Evolutionary conservation across 441 rosid genomes (phyloP).

Genomic region (Euphorbia celastroides): DNA sequence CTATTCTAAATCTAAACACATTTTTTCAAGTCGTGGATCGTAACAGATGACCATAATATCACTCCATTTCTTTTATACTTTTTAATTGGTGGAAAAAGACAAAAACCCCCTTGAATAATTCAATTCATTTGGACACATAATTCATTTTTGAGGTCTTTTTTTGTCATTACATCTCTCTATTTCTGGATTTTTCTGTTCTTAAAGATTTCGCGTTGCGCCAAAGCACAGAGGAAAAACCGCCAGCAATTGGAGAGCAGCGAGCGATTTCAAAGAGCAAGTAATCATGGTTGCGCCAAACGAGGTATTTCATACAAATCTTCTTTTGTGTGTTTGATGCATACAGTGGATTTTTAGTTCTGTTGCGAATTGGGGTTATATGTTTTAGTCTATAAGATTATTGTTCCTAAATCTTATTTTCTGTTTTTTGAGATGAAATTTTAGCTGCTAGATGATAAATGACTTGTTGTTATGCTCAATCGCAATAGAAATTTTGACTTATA

Average conservation of each 20-base stretch:
- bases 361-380: not conserved
- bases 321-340: not conserved
- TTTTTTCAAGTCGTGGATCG: no score
- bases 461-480: not conserved
- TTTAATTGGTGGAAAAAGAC: no score
- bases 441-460: not conserved
- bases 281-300: constrained; percentile 26
- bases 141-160: no score
- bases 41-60: no score
- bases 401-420: not conserved
- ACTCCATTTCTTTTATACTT: no score
- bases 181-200: no score
- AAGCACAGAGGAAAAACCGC: not conserved
- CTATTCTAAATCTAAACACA: no score
- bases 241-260: not conserved
- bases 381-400: not conserved
- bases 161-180: no score
- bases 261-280: not conserved
- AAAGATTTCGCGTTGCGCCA: constrained; percentile 7
- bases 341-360: not conserved
- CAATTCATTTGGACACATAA: no score
- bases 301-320: constrained; percentile 16
- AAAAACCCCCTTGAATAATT: no score
- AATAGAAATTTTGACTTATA: not conserved
- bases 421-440: not conserved